phyloP scores from a whole-genome alignment of 1,284 basidiomycete species.

The Naganishia cerealis region DNA sequence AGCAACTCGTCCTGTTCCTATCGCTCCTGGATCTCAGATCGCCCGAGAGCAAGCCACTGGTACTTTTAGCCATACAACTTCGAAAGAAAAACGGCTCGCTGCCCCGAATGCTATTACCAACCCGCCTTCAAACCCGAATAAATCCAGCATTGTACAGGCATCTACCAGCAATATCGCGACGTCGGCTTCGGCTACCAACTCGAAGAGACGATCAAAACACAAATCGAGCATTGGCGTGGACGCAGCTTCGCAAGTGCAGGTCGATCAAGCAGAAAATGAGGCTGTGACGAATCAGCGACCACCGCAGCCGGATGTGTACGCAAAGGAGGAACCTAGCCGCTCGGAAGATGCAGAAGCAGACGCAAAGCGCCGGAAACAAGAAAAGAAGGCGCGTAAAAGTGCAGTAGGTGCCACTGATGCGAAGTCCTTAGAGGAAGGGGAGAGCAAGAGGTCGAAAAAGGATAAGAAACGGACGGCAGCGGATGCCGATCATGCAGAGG shows the following conservation, averaged over 20 bases:
- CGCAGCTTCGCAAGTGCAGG: constrained; percentile 21
- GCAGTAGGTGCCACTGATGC: constrained; percentile 29
- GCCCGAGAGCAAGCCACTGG: constrained; percentile 38
- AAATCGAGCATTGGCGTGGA: constrained; percentile 23
- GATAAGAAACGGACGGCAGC: constrained; percentile 46
- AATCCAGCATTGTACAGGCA: constrained; percentile 12
- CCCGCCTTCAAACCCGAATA: constrained; percentile 27
- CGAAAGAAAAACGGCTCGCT: constrained; percentile 16
- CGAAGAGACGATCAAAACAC: constrained; percentile 28
- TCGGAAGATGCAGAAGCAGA: constrained; percentile 33
- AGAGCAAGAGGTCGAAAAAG: constrained; percentile 46
- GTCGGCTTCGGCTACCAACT: constrained; percentile 24
- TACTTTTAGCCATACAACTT: constrained; percentile 23
- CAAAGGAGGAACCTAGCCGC: constrained; percentile 18
- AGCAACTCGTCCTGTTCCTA: constrained; percentile 53
- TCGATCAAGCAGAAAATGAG: constrained; percentile 36
- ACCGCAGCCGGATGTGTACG: constrained; percentile 29
- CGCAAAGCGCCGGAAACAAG: constrained; percentile 27
- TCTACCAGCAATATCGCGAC: constrained; percentile 25
- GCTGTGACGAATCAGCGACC: constrained; percentile 12
- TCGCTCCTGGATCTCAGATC: constrained; percentile 31
- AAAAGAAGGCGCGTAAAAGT: constrained; percentile 29
- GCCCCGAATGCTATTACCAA: constrained; percentile 28
- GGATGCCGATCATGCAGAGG: constrained; percentile 30
- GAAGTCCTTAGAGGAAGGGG: constrained; percentile 39